Evolutionary conservation across 768 basidiomycete genomes (phyloP), one percentile per base, ranked within the genome.

Genomic region (Lyophyllum decastes): DNA sequence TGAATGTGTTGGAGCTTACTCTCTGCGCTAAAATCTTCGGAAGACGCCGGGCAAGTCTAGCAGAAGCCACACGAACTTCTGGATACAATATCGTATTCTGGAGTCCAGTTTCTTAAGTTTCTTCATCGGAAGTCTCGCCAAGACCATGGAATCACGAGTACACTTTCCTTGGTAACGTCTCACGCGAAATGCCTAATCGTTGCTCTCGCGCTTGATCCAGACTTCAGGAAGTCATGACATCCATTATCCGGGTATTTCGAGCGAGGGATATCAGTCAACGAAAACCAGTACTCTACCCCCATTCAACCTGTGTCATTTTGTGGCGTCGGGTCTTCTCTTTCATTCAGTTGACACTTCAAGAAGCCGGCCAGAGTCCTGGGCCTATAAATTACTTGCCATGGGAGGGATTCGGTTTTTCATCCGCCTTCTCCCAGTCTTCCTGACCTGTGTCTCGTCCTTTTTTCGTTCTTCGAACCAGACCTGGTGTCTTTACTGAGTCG

Each of bases 401-500:
- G 44, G n/a, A 22, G 30, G 27, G 12, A 5, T 38, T 8, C 33
- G 35, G 8, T 49, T 6, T 5, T 33, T 49, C 50, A 55, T 52
- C 44, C 51, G 60, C 61, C 51, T 38, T 38, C 35, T 55, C 53
- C 47, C 56, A 55, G 59, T 50, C 51, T 58, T 51, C 35, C 52
- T n/a, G 21, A 46, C 43, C 30, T 24, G 43, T 44, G 43, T 58
- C 38, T 44, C 35, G 48, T 51, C 27, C 51, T 48, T 52, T 50
- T 11, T 60, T 33, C 8, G 30, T 52, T 27, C 27, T 57, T 51
- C 26, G 43, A 53, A 26, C 48, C n/a, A 52, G 61, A 61, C 61
- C 61, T 55, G 61, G 61, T 61, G 61, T 61, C 61, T 61, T 61
- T 58, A 30, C 38, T 52, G 52, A 52, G 53, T 54, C 27, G 21